Evolutionary conservation across 257 asterid species (phyloP).

Genomic region (Gentiana macrophylla): DNA sequence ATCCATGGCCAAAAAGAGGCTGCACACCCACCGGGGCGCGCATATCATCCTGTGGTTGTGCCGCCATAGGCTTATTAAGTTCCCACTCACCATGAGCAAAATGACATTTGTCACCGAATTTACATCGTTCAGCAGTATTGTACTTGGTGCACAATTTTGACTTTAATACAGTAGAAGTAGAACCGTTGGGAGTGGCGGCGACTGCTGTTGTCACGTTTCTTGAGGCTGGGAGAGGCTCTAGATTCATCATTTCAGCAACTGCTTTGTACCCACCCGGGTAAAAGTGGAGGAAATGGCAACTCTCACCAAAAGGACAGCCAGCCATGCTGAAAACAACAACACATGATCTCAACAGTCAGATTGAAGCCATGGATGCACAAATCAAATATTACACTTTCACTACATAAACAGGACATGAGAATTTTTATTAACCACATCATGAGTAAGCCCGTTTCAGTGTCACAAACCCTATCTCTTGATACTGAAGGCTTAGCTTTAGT

Average conservation of each 20-base stretch:
- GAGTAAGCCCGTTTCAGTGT: too few species aligned
- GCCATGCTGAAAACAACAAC: constrained; percentile 48
- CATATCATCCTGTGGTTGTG: constrained; percentile 47
- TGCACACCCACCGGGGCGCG: constrained; percentile 26
- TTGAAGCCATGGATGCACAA: neutral
- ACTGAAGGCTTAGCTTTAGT: too few species aligned
- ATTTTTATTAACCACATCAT: too few species aligned
- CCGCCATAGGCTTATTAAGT: constrained; percentile 44
- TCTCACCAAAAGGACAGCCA: constrained; percentile 64
- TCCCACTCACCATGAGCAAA: constrained; percentile 98
- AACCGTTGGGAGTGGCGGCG: constrained; percentile 36
- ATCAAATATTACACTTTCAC: neutral
- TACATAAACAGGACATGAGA: neutral
- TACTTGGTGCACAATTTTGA: constrained; percentile 69
- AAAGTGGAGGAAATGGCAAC: constrained; percentile 85
- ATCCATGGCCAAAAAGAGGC: constrained; percentile 22
- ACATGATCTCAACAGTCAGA: constrained; percentile 5
- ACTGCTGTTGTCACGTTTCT: constrained; percentile 31
- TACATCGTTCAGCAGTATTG: constrained; percentile 85
- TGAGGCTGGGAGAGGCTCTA: constrained; percentile 49
- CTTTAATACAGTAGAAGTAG: constrained; percentile 37
- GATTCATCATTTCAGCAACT: constrained; percentile 81
- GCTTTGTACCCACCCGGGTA: constrained; percentile 85
- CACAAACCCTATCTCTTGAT: too few species aligned
- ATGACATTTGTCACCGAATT: constrained; percentile 74